Conservation (phyloP, 2,329 filamentous ascomycete species). For the Botrytis byssoidea region DNA sequence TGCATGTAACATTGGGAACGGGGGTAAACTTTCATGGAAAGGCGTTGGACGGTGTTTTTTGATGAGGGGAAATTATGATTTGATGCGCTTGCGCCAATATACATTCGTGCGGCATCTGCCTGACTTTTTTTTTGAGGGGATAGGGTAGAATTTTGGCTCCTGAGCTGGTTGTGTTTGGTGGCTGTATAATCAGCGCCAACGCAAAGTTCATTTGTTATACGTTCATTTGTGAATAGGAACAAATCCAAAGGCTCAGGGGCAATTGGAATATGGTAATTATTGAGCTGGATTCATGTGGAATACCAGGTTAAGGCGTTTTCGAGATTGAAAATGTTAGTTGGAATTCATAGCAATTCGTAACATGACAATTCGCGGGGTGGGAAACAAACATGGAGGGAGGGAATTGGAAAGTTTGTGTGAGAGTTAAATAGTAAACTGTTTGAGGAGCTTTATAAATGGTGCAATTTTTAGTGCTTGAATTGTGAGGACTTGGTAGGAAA, state of each 20-base stretch:
- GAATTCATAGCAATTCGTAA: background rate
- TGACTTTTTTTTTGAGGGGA: background rate
- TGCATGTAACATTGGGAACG: constrained; percentile 7
- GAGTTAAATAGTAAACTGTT: background rate
- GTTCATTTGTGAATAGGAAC: constrained; percentile 13
- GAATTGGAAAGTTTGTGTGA: background rate
- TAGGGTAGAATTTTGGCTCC: background rate
- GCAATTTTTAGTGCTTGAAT: background rate
- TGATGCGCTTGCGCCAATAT: constrained; percentile 15
- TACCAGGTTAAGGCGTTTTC: constrained; percentile 12
- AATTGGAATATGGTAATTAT: constrained; percentile 13
- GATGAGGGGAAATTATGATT: constrained; percentile 8
- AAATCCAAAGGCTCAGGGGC: background rate
- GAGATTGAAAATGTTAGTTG: background rate
- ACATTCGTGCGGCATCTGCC: constrained; percentile 14
- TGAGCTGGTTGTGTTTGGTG: background rate
- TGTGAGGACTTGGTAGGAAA: background rate
- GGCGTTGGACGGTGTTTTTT: constrained; percentile 7
- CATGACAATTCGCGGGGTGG: background rate
- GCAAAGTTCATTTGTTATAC: background rate
- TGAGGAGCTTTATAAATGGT: background rate
- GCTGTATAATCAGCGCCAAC: background rate
- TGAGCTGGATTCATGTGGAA: constrained; percentile 16
- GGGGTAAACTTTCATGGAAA: background rate
- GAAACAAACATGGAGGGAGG: background rate